These are phyloP conservation scores for Clarireedia homoeocarpa DNA, from an alignment of 2,329 filamentous ascomycete species.

Conservation along the genomic window DNA sequence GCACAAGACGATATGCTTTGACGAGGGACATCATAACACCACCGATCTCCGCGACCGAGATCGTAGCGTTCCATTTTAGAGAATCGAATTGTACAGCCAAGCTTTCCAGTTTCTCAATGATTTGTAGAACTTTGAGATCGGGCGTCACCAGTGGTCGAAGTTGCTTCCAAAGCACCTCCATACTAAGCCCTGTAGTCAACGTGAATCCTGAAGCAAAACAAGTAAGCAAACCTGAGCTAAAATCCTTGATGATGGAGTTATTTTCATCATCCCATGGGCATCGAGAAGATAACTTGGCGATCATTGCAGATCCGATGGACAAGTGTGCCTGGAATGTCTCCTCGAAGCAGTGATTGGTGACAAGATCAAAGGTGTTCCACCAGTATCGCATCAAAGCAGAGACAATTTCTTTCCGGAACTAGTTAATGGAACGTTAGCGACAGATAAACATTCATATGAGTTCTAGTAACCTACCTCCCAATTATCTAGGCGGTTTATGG, in stretches of 20 bases:
- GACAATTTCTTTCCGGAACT: slow-evolving; percentile 32
- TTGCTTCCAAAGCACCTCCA: slow-evolving; percentile 70
- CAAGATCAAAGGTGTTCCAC: slow-evolving; percentile 43
- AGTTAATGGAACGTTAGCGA: slow-evolving; percentile 2
- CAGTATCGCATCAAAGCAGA: slow-evolving; percentile 44
- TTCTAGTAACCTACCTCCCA: slow-evolving; percentile 23
- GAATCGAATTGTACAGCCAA: slow-evolving; percentile 53
- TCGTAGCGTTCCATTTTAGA: slow-evolving; percentile 50
- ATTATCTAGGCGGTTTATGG: slow-evolving; percentile 21
- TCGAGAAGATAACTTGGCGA: slow-evolving; percentile 1
- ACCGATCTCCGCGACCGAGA: slow-evolving; percentile 43
- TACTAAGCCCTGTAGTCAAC: slow-evolving; percentile 66
- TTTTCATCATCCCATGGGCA: not conserved
- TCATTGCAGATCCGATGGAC: slow-evolving; percentile 30
- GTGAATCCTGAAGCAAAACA: slow-evolving; percentile 65
- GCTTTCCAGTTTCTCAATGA: slow-evolving; percentile 43
- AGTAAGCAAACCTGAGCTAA: slow-evolving; percentile 37
- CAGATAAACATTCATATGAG: not conserved
- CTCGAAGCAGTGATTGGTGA: slow-evolving; percentile 42
- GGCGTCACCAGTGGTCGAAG: slow-evolving; percentile 57
- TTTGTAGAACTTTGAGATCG: slow-evolving; percentile 37
- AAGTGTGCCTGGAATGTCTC: slow-evolving; percentile 59
- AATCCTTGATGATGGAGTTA: slow-evolving; percentile 8
- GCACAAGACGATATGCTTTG: slow-evolving; percentile 48
- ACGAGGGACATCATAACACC: slow-evolving; percentile 47